A percentile compares a stretch with the other conserved stretches of the same genome.
phyloP scores from a whole-genome alignment of 179 eudicot genomes.

The Silene noctiflora region DNA sequence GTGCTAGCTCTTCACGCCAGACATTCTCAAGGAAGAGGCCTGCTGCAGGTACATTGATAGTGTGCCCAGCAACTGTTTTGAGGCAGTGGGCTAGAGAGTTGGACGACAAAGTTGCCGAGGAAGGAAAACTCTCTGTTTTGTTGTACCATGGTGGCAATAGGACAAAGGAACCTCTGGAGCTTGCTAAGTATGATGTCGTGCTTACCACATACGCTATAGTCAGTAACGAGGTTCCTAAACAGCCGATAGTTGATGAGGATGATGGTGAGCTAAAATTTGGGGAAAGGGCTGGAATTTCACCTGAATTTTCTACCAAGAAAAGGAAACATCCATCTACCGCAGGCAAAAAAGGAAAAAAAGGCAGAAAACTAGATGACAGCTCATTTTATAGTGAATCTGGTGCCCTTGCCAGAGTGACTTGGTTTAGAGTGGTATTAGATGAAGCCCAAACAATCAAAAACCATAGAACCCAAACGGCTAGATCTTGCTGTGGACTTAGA shows the following conservation, averaged over 20 bases:
- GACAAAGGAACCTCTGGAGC: conserved; percentile 65
- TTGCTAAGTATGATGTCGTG: conserved; percentile 82
- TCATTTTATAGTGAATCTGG: conserved; percentile 54
- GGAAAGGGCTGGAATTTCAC: conserved; percentile 58
- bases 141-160: conserved; percentile 91
- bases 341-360: conserved; percentile 67
- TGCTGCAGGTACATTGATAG: conserved; percentile 90
- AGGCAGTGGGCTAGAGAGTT: conserved; percentile 96
- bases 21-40: conserved; percentile 56
- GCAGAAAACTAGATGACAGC: conserved; percentile 51
- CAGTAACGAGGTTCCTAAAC: conserved; percentile 87
- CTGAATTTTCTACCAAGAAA: conserved; percentile 58
- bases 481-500: conserved; percentile 95
- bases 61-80: conserved; percentile 97
- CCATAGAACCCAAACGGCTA: conserved; percentile 89
- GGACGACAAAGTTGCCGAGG: conserved; percentile 72
- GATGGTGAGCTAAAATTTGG: conserved; percentile 62
- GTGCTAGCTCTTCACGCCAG: conserved; percentile 42
- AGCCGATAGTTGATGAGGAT: conserved; percentile 78
- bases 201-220: conserved; percentile 94
- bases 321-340: conserved; percentile 41
- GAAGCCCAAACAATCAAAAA: conserved; percentile 98
- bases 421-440: conserved; percentile 94
- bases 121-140: conserved; percentile 58
- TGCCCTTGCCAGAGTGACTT: conserved; percentile 75